These are phyloP conservation scores for Spergularia marina DNA, from an alignment of 148 eudicot genomes.

Conservation along the genomic window DNA sequence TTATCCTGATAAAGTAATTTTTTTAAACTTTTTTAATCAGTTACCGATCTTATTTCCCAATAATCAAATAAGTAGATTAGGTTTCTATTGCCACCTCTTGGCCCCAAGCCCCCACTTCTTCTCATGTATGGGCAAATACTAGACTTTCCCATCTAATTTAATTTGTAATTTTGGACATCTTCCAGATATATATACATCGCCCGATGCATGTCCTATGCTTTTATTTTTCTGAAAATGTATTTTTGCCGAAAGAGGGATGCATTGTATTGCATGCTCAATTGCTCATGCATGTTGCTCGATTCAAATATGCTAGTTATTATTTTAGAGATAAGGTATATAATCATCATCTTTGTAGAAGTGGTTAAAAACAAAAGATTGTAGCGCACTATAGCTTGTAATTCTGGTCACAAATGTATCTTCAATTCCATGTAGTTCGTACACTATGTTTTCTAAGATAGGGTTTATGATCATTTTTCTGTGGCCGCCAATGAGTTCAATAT, in stretches of 20 bases:
- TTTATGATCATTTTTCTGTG: constrained; percentile 18
- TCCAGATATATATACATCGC: not conserved
- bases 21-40: too few species aligned
- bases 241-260: not conserved
- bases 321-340: constrained; percentile 14
- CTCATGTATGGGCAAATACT: too few species aligned
- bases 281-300: not conserved
- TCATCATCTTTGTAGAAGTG: constrained; percentile 17
- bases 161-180: not conserved
- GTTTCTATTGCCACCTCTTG: too few species aligned
- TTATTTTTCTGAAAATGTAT: not conserved
- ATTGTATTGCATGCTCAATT: too few species aligned
- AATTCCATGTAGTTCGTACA: not conserved
- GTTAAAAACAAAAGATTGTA: constrained; percentile 14
- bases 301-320: not conserved
- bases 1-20: too few species aligned
- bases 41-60: too few species aligned
- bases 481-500: constrained; percentile 4
- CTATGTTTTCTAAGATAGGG: constrained; percentile 10
- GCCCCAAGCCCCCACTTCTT: too few species aligned
- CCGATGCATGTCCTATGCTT: not conserved
- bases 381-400: not conserved
- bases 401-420: constrained; percentile 3
- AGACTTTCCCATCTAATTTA: not conserved
- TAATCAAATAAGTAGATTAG: too few species aligned